These are phyloP conservation scores for Powellomyces hirtus DNA, from an alignment of 192 early-diverging fungal species.

Conservation along the genomic window DNA sequence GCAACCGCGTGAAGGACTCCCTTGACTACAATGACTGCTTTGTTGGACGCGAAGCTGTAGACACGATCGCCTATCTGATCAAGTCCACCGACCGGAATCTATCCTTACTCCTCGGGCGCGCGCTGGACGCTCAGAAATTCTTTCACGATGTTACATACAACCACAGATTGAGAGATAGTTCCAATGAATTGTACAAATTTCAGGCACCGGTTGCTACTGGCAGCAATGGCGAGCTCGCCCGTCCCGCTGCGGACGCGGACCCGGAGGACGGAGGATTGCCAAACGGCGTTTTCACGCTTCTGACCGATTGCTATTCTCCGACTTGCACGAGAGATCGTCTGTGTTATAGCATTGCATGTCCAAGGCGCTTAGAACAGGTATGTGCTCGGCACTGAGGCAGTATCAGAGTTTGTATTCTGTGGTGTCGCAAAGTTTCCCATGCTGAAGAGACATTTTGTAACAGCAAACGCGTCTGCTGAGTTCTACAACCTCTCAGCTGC, in stretches of 20 bases:
- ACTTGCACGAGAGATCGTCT: slow-evolving; percentile 77
- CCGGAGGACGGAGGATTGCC: slow-evolving; percentile 41
- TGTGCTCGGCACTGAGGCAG: no score
- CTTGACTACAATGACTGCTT: slow-evolving; percentile 84
- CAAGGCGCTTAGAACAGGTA: slow-evolving; percentile 71
- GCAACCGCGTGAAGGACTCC: slow-evolving; percentile 68
- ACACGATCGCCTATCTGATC: slow-evolving; percentile 76
- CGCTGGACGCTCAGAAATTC: slow-evolving; percentile 84
- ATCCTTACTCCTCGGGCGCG: slow-evolving; percentile 81
- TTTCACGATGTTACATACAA: slow-evolving; percentile 91
- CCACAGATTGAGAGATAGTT: slow-evolving; percentile 81
- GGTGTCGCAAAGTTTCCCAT: background rate
- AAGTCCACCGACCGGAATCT: slow-evolving; percentile 83
- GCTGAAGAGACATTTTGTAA: slow-evolving; percentile 10
- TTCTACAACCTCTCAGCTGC: slow-evolving; percentile 20
- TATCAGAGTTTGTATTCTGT: slow-evolving; percentile 27
- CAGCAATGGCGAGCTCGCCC: background rate
- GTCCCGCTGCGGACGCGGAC: background rate
- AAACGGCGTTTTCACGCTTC: slow-evolving; percentile 85
- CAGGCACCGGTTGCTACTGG: slow-evolving; percentile 36
- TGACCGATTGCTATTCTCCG: slow-evolving; percentile 92
- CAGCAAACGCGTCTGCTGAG: slow-evolving; percentile 24
- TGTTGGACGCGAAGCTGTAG: slow-evolving; percentile 85
- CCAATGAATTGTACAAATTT: slow-evolving; percentile 82
- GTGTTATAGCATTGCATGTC: slow-evolving; percentile 91